phyloP scores from a whole-genome alignment of 768 basidiomycete genomes.

The Artomyces pyxidatus region DNA sequence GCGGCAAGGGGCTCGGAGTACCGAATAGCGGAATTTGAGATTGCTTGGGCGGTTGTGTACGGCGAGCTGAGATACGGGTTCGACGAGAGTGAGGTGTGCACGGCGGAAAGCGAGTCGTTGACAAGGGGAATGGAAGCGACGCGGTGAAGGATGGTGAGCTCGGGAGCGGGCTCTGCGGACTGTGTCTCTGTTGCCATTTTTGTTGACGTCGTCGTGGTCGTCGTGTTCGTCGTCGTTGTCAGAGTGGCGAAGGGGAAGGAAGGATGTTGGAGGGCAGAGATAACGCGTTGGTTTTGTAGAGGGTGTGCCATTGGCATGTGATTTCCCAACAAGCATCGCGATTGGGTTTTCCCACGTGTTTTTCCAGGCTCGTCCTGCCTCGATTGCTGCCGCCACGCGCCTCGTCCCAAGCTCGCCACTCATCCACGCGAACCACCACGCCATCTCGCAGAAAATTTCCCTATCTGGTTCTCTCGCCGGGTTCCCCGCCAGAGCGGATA shows the following conservation, averaged over 20 bases:
- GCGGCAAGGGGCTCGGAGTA: conserved; percentile 59
- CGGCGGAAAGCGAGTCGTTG: conserved; percentile 49
- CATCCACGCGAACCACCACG: not conserved
- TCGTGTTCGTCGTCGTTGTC: not conserved
- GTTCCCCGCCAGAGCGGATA: too few species aligned
- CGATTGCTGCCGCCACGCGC: too few species aligned
- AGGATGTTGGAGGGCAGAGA: not conserved
- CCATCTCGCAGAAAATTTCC: too few species aligned
- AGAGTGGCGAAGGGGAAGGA: not conserved
- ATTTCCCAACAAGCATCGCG: not conserved
- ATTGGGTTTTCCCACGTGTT: not conserved
- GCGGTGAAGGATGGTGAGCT: conserved; percentile 53
- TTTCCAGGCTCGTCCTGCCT: not conserved
- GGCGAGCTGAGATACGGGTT: conserved; percentile 57
- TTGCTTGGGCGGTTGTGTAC: conserved; percentile 54
- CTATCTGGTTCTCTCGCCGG: too few species aligned
- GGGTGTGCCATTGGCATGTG: not conserved
- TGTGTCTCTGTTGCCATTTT: conserved; percentile 32
- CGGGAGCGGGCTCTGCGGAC: conserved; percentile 30
- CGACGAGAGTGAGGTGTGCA: conserved; percentile 50
- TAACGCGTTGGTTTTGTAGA: not conserved
- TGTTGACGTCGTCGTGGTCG: not conserved
- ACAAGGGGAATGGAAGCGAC: conserved; percentile 71
- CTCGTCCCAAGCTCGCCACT: too few species aligned
- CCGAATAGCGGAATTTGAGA: conserved; percentile 34